Evolutionary conservation across 805 yeast species (phyloP).

Genomic region (Nakazawaea anatomiae): DNA sequence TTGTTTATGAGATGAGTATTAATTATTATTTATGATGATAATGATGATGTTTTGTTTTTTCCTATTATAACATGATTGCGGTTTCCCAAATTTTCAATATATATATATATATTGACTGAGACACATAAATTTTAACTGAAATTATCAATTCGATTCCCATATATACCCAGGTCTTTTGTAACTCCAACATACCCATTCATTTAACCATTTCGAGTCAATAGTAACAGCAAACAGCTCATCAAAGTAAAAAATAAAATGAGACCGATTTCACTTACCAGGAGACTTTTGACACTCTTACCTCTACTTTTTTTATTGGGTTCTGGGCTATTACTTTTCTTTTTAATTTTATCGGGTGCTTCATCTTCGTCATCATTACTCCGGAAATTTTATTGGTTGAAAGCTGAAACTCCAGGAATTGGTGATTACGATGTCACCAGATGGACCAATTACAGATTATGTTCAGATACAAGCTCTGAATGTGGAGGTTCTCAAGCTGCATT

Average conservation of each 20-base stretch:
- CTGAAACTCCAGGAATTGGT: conserved; percentile 58
- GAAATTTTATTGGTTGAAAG: conserved; percentile 74
- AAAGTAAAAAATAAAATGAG: not conserved
- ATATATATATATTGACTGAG: too few species aligned
- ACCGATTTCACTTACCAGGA: conserved; percentile 5
- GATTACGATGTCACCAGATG: conserved; percentile 53
- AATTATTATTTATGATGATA: too few species aligned
- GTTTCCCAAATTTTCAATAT: not conserved
- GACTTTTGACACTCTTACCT: conserved; percentile 4
- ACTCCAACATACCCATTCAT: not conserved
- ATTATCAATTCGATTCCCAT: too few species aligned
- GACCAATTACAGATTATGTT: conserved; percentile 71
- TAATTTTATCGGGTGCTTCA: conserved; percentile 60
- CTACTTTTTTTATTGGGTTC: conserved; percentile 8
- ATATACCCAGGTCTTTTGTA: not conserved
- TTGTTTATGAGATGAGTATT: not conserved
- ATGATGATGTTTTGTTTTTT: too few species aligned
- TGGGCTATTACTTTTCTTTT: conserved; percentile 38
- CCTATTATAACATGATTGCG: conserved; percentile 6
- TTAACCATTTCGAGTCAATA: not conserved
- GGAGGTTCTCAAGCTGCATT: conserved; percentile 59
- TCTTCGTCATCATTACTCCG: conserved; percentile 44
- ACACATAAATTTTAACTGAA: too few species aligned
- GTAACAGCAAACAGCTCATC: too few species aligned
- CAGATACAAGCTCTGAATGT: conserved; percentile 43